Evolutionary conservation across 176 grass and related monocot species (phyloP).

Genomic region (Canna indica): DNA sequence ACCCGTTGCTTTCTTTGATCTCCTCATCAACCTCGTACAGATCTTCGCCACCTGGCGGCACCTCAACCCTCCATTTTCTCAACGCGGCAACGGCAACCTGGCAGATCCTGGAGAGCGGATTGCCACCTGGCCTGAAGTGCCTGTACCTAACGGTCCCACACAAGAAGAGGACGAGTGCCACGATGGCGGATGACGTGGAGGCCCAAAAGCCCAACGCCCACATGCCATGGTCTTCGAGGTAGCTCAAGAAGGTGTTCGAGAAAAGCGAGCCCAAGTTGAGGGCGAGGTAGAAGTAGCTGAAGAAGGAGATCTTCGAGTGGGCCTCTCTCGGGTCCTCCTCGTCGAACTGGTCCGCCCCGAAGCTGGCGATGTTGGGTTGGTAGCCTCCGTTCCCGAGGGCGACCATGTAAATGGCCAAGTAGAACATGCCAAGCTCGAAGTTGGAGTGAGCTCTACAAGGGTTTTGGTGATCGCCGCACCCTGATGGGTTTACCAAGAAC

Average conservation of each 20-base stretch:
- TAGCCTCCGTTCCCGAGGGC: conserved; percentile 93
- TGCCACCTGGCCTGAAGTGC: conserved; percentile 44
- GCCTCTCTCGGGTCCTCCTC: conserved; percentile 48
- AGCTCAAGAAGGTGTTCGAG: conserved; percentile 91
- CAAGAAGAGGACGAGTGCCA: conserved; percentile 56
- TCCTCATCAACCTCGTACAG: conserved; percentile 53
- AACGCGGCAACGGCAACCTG: conserved; percentile 54
- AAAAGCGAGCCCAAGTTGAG: conserved; percentile 96
- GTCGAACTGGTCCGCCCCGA: conserved; percentile 91
- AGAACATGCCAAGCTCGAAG: conserved; percentile 56
- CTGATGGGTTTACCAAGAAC: conserved; percentile 44
- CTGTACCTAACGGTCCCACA: conserved; percentile 44
- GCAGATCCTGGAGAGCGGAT: conserved; percentile 47
- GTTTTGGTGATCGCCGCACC: conserved; percentile 48
- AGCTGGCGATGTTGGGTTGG: conserved; percentile 84
- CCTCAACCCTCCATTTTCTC: conserved; percentile 48
- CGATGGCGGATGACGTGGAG: conserved; percentile 44
- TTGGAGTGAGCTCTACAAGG: conserved; percentile 46
- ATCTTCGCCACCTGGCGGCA: conserved; percentile 12
- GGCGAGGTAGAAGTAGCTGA: conserved; percentile 97
- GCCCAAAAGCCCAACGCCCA: conserved; percentile 78
- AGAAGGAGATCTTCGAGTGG: conserved; percentile 87
- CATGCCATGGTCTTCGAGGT: conserved; percentile 56
- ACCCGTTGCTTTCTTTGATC: conserved; percentile 9
- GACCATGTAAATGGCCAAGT: conserved; percentile 83